Base-by-base conservation (phyloP, 495 filamentous ascomycete genomes). In the Wilcoxina mikolae region DNA sequence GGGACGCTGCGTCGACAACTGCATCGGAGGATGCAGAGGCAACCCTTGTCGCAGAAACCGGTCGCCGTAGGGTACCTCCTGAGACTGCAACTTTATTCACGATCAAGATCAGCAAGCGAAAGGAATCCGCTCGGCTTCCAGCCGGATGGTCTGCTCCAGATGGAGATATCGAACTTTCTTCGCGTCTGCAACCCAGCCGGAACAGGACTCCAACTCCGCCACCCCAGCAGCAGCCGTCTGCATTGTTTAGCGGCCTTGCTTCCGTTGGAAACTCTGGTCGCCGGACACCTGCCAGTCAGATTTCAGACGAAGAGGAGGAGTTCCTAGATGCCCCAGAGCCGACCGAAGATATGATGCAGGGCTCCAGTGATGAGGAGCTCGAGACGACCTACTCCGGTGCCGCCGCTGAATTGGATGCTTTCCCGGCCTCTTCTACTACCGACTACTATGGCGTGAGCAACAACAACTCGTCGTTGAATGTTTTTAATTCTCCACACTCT, bases 1-100 rank as follows among this genome's bases (percentile, higher is more conserved):
- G 75, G 10, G 83, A 89, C 58, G 71, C 69, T 5, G 60, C 51
- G 24, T 65, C 62, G 17, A 51, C 63, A 66, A 4, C 71, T 58
- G 59, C 48, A 20, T 59, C 54, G 3, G 62, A 60, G n/a, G n/a
- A 51, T 2, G 18, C 35, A 23, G 23, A 52, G 31, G 31, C 31
- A 35, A 35, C 15, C 31, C 31, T 35, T 18, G 39, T 43, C 39
- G 39, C 24, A 4, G 18, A 25, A 50, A 50, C 10, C 46, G 20
- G 12, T 25, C 7, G 46, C 5, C 17, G 46, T 10, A 43, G 27
- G 38, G 51, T 54, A 7, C 31, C 51, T 4, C 24, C 10, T 9
- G 5, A 52, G 5, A 43, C 17, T 18, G 9, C 7, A 9, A 18
- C 9, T 15, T 15, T 15, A 11, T 49, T 49, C 22, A 29, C 12